phyloP scores from a whole-genome alignment of 73 alveolate species.

The Paramecium tetraurelia region DNA sequence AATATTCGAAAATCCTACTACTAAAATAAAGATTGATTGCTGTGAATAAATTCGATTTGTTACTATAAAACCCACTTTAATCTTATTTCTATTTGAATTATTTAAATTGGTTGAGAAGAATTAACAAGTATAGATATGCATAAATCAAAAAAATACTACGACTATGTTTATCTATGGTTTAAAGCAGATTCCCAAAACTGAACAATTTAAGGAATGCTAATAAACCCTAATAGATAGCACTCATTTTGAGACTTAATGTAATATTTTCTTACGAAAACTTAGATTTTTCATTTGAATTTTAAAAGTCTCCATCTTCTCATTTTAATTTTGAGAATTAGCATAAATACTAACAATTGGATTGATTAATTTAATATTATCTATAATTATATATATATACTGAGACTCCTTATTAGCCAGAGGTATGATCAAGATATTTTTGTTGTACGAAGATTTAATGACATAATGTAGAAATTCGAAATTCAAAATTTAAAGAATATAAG shows the following conservation, averaged over 20 bases:
- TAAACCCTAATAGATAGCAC: background rate
- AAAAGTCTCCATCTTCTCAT: background rate
- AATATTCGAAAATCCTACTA: background rate
- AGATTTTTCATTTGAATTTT: background rate
- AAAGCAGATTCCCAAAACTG: background rate
- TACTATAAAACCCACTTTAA: background rate
- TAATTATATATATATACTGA: too few relatives aligned
- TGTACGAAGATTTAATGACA: too few relatives aligned
- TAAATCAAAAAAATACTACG: background rate
- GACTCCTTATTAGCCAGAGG: too few relatives aligned
- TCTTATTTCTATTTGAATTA: background rate
- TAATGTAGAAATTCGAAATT: too few relatives aligned
- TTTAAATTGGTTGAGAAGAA: background rate
- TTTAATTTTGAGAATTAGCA: background rate
- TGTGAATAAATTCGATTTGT: background rate
- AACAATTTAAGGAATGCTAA: background rate
- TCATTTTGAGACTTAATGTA: background rate
- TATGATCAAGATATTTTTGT: too few relatives aligned
- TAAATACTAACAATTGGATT: too few relatives aligned
- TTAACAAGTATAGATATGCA: background rate
- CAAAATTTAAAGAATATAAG: too few relatives aligned
- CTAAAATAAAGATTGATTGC: background rate
- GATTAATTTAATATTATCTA: too few relatives aligned
- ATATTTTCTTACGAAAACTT: background rate
- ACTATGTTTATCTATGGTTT: background rate